Conservation (phyloP, 2,329 filamentous ascomycete genomes). For the Aspergillus ustus region DNA sequence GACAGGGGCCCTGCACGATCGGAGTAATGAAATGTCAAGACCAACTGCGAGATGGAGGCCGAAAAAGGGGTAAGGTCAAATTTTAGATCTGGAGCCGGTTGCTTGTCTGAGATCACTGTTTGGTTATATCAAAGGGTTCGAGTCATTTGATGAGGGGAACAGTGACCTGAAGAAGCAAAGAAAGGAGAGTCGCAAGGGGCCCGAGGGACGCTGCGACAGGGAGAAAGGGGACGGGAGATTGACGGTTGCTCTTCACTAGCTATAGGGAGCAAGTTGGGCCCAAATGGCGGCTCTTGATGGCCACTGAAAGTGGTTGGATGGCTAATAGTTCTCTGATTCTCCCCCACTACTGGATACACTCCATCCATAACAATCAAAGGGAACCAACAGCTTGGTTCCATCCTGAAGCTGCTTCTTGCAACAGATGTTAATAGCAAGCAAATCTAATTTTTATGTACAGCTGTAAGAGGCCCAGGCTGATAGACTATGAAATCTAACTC, state of each 20-base stretch:
- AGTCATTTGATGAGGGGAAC: slow-evolving; percentile 6
- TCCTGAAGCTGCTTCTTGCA: not conserved
- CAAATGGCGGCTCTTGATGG: slow-evolving; percentile 4
- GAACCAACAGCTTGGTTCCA: not conserved
- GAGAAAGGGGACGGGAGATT: slow-evolving; percentile 17
- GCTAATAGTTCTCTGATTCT: slow-evolving; percentile 13
- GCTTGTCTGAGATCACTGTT: not conserved
- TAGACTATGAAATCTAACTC: not conserved
- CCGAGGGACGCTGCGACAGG: not conserved
- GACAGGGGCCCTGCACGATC: slow-evolving; percentile 26
- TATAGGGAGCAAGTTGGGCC: slow-evolving; percentile 1
- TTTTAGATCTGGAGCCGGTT: slow-evolving; percentile 1
- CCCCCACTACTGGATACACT: slow-evolving; percentile 13
- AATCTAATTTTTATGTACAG: not conserved
- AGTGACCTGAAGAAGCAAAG: not conserved
- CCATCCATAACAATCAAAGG: slow-evolving; percentile 16
- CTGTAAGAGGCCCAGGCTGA: not conserved
- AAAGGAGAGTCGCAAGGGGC: slow-evolving; percentile 9
- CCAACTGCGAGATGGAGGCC: slow-evolving; percentile 6
- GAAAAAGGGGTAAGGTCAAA: slow-evolving; percentile 7
- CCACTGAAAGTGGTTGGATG: slow-evolving; percentile 12
- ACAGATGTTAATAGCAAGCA: not conserved
- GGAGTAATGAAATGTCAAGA: slow-evolving; percentile 19
- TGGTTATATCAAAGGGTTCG: not conserved
- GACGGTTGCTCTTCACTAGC: slow-evolving; percentile 3